These are phyloP conservation scores for Leccinum olivaceoglutinosum DNA, from an alignment of 1,284 basidiomycete species.

Conservation along the genomic window DNA sequence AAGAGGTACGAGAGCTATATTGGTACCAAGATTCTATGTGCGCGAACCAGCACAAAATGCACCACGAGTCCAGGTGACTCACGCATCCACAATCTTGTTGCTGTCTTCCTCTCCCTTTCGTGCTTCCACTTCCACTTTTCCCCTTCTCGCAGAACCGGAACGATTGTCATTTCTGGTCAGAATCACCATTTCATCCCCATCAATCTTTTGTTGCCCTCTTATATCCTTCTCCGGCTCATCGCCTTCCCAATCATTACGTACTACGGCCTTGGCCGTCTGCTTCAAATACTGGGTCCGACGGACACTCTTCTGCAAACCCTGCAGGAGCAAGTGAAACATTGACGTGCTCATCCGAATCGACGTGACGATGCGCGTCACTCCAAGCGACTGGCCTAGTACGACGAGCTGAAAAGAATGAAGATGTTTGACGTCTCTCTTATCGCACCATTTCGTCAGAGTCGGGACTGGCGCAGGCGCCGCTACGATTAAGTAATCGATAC, in stretches of 20 bases:
- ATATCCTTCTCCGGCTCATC: no score
- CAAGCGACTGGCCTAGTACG: no score
- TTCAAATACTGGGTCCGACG: neutral
- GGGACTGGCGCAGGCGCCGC: no score
- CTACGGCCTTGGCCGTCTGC: slow-evolving; percentile 4
- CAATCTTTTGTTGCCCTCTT: no score
- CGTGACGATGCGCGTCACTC: neutral
- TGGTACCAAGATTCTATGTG: no score
- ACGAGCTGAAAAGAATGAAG: no score
- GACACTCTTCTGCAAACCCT: neutral
- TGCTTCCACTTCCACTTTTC: neutral
- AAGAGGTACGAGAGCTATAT: no score
- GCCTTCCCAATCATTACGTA: slow-evolving; percentile 40
- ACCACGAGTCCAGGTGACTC: slow-evolving; percentile 18
- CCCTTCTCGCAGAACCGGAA: neutral
- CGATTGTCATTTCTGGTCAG: neutral
- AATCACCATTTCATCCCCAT: neutral
- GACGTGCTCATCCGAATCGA: neutral
- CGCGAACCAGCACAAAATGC: slow-evolving; percentile 6
- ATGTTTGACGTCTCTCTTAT: no score
- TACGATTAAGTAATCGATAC: no score
- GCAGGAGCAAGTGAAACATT: neutral
- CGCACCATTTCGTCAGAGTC: no score
- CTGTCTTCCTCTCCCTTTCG: slow-evolving; percentile 26
- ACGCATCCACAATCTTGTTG: slow-evolving; percentile 39